Evolutionary conservation across 768 basidiomycete genomes (phyloP), one percentile per base, ranked within the genome.

Genomic region (Cystoderma amianthinum): DNA sequence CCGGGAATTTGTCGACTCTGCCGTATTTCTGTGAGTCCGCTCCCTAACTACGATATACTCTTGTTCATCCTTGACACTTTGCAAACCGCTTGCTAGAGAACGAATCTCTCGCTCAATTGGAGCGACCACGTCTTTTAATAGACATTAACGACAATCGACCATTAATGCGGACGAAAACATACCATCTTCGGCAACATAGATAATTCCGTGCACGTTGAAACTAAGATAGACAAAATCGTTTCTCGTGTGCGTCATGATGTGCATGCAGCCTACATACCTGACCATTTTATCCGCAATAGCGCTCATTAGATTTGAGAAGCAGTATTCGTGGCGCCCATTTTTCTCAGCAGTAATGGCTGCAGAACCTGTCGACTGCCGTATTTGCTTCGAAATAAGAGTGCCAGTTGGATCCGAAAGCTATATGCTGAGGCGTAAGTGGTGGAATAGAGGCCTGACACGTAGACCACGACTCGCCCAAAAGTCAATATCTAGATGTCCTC

Each of bases 291-390:
- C 91, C 35, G 92, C 85, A 54, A 97, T 84, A 19, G 91, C 81
- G 54, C 88, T 93, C 95, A 98, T 97, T 62, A 93, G 90, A 60
- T 99, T 99, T 21, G 92, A 95, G 75, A 98, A 99, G 66, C 96
- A 99, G 55, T 97, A 96, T 53, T 91, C 85, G 57, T 93, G 80
- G 37, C 90, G 70, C 0, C 96, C 96, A 50, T 96, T 86, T 54
- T 71, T 76, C 45, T 83, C 78, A 16, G 93, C 93, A 9, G 91
- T 95, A 49, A 95, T 80, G 21, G 90, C 81, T 38, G 82, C 68
- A 6, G 88, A 85, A 1, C 96, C 96, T 4, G 94, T 96, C 34
- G 90, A 84, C 58, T 93, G 79, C 58, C 84, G 82, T 37, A 86
- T 70, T 49, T 93, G 86, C 58, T 91, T 89, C 48, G 76, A 80